A percentile compares a stretch with the other conserved stretches of the same genome.
Conservation (phyloP, 768 basidiomycete species). For the Melanogaster broomeanus region DNA sequence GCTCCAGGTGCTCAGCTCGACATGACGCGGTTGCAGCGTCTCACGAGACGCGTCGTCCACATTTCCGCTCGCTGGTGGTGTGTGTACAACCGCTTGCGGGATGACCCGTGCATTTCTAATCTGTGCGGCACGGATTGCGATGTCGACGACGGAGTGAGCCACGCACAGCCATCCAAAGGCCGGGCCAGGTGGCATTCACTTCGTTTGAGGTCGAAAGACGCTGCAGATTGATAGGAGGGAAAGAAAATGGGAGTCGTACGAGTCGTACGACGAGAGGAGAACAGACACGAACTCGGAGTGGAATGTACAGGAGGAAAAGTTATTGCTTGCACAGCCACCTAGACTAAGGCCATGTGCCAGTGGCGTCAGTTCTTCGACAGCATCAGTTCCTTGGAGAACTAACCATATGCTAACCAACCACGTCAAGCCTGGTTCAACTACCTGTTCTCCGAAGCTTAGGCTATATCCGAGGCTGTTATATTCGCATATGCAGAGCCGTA, state of each 20-base stretch:
- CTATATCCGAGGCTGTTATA: neutral
- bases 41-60: neutral
- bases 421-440: neutral
- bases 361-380: too few relatives aligned
- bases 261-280: too few relatives aligned
- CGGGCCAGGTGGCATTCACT: conserved; percentile 65
- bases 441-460: neutral
- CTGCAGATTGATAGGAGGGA: too few relatives aligned
- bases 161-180: conserved; percentile 76
- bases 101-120: conserved; percentile 48
- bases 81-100: neutral
- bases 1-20: neutral
- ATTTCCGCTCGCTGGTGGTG: neutral
- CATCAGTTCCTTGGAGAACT: conserved; percentile 11
- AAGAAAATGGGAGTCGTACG: neutral
- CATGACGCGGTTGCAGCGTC: neutral
- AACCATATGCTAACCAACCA: neutral
- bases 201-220: neutral
- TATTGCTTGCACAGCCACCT: conserved; percentile 19
- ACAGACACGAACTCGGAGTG: too few relatives aligned
- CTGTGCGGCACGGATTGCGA: conserved; percentile 62
- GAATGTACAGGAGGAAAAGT: too few relatives aligned
- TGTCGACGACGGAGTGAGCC: conserved; percentile 56
- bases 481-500: conserved; percentile 17
- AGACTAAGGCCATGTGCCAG: neutral